Percentiles rank a stretch among this genome's conserved stretches.
These are phyloP conservation scores for Mollisia scopiformis DNA, from an alignment of 2,329 filamentous ascomycete species.

Conservation along the genomic window DNA sequence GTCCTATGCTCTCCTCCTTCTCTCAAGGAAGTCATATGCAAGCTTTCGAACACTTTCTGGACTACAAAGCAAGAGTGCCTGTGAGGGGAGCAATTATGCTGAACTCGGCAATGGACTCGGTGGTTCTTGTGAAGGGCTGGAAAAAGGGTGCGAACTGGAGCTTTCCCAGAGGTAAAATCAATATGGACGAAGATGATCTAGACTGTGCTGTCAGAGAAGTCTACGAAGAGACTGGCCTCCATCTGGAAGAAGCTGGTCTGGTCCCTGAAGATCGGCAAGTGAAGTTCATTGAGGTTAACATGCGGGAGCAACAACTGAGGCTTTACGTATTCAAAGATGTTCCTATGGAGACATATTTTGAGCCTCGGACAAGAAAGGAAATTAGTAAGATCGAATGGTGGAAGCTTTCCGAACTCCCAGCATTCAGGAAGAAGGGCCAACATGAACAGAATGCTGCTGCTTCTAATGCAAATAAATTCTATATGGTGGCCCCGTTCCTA, in stretches of 20 bases:
- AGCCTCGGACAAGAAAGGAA: conserved; percentile 91
- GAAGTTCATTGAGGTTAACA: conserved; percentile 85
- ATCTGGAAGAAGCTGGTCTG: conserved; percentile 75
- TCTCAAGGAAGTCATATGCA: conserved; percentile 76
- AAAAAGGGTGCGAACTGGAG: conserved; percentile 97
- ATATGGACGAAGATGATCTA: conserved; percentile 92
- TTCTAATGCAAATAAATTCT: conserved; percentile 79
- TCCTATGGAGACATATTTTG: conserved; percentile 84
- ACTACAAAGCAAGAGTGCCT: conserved; percentile 93
- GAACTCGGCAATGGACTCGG: conserved; percentile 91
- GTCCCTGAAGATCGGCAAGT: conserved; percentile 72
- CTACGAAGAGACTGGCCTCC: conserved; percentile 93
- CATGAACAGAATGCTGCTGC: conserved; percentile 61
- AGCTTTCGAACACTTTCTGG: conserved; percentile 89
- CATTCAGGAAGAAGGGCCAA: conserved; percentile 65
- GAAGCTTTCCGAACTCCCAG: conserved; percentile 83
- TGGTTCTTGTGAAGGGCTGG: conserved; percentile 94
- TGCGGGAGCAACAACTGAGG: conserved; percentile 90
- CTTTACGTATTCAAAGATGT: conserved; percentile 91
- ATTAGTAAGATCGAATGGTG: conserved; percentile 98
- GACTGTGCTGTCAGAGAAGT: conserved; percentile 94
- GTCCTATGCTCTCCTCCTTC: conserved; percentile 82
- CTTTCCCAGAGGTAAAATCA: conserved; percentile 96
- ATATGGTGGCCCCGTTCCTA: conserved; percentile 96
- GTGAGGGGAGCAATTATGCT: conserved; percentile 93